Base-by-base conservation (phyloP, 805 yeast genomes). In the Kregervanrija fluxuum region DNA sequence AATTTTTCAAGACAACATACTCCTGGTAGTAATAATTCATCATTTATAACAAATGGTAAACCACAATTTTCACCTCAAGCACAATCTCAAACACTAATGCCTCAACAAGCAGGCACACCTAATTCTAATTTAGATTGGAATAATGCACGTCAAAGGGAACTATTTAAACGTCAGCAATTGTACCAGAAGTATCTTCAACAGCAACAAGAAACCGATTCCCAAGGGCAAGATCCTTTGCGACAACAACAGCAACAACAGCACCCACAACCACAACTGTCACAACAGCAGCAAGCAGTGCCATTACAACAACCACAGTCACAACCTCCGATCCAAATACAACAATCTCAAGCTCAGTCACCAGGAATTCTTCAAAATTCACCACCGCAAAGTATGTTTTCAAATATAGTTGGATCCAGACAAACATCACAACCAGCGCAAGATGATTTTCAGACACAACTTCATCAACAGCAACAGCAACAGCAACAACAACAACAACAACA, bases 211-310 rank as follows among this genome's bases (percentile, higher is more conserved):
- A 33, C 44, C 31, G 44, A 49, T 28, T 33, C 47, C 12, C 58
- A 49, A 35, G 35, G 35, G 9, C 13, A 33, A n/a, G 15, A 33
- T 33, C 46, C 43, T 30, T 43, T 47, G 14, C 55, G 49, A 40
- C 53, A 48, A 30, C 57, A 52, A 57, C 51, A 59, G 14, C 55
- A 50, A 40, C 53, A 48, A 30, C 57, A 52, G 56, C 51, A 59
- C 14, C 51, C 43, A 33, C 53, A 50, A 34, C 50, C 45, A 22
- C 51, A 43, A 32, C 13, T 31, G 33, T 35, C 30, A 16, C 40
- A 44, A 30, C 35, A 11, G 9, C 37, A 17, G 22, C 22, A 33
- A 15, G 33, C 16, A 33, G 35, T 12, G 39, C 36, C 22, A 14
- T 42, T 31, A 37, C 48, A 22, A 22, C 6, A 43, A 22, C 47